phyloP scores from a whole-genome alignment of 495 filamentous ascomycete genomes.

The Aspergillus hancockii region DNA sequence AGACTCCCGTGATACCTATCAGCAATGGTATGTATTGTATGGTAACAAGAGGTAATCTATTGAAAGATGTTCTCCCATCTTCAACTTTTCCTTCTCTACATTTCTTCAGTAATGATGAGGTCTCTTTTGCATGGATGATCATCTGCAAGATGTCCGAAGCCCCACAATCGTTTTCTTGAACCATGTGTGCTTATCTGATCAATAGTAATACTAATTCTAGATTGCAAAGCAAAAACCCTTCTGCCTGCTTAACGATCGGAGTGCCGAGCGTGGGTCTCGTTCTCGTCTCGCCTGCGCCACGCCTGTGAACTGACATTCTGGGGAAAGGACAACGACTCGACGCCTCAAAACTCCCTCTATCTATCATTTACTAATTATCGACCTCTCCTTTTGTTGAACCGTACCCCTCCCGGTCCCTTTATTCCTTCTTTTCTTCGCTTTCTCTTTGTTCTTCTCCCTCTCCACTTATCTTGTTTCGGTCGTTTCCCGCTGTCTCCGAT shows the following conservation, averaged over 20 bases:
- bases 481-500: constrained; percentile 7
- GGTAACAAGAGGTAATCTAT: too few species aligned
- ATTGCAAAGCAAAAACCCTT: constrained; percentile 4
- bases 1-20: too few species aligned
- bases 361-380: constrained; percentile 3
- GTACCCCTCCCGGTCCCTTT: constrained; percentile 10
- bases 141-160: not conserved
- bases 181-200: not conserved
- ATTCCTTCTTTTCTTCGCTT: constrained; percentile 14
- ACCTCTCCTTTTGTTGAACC: constrained; percentile 2
- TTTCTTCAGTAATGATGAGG: not conserved
- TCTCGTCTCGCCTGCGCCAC: constrained; percentile 11
- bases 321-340: constrained; percentile 11
- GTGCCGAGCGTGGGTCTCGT: constrained; percentile 9
- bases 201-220: not conserved
- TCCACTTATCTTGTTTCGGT: not conserved
- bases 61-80: too few species aligned
- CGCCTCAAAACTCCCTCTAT: not conserved
- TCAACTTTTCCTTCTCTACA: too few species aligned
- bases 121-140: not conserved
- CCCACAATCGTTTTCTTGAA: not conserved
- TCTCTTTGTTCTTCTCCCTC: constrained; percentile 12
- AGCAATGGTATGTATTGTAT: too few species aligned
- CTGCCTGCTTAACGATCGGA: constrained; percentile 10
- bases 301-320: constrained; percentile 9